Evolutionary conservation across 192 early-diverging fungal genomes (phyloP), one percentile per base, ranked within the genome.

Genomic region (Dissophora ornata): DNA sequence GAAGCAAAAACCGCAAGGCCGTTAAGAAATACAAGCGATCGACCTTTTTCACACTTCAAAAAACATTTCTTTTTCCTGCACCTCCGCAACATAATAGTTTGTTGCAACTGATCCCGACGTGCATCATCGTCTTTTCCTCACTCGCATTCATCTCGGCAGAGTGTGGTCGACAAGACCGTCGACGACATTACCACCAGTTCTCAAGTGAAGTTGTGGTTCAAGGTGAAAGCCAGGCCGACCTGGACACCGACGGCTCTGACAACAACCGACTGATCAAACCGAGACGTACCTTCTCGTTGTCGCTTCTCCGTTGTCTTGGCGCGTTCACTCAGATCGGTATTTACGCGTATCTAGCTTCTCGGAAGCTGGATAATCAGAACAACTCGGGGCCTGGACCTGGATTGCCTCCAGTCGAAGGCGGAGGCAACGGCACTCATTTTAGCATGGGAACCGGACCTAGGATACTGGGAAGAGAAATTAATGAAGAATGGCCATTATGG

Each of bases 91-190:
- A n/a, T n/a, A n/a, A n/a, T 34, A 77, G 73, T 57, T 52, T 67
- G 15, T 18, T 77, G 38, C 73, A 77, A 30, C 59, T 77, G 21
- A 47, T 77, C 46, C 73, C 73, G 13, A 77, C 73, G 21, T 77
- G 73, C 41, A 67, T 77, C 45, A 77, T 77, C 53, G 54, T 77
- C 38, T 77, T 77, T 36, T 77, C 73, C 15, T 77, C 73, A 8
- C 64, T 77, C 12, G 64, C 73, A 3, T 32, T 77, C 64, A 77
- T 77, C 49, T 67, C 73, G 0, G 63, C 64, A 24, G 73, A 77
- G 47, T 77, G 73, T 45, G 73, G 73, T 10, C 63, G 65, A 22
- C 73, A 77, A 41, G 73, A 77, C 47, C 73, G 73, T 5, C 40
- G 63, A 36, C 64, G 73, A 2, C 59, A 62, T 34, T 77, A 65